Percentiles rank a stretch among this genome's conserved stretches.
These are phyloP conservation scores for Isoetes taiwanensis DNA, from an alignment of 75 land plant species.

Conservation along the genomic window DNA sequence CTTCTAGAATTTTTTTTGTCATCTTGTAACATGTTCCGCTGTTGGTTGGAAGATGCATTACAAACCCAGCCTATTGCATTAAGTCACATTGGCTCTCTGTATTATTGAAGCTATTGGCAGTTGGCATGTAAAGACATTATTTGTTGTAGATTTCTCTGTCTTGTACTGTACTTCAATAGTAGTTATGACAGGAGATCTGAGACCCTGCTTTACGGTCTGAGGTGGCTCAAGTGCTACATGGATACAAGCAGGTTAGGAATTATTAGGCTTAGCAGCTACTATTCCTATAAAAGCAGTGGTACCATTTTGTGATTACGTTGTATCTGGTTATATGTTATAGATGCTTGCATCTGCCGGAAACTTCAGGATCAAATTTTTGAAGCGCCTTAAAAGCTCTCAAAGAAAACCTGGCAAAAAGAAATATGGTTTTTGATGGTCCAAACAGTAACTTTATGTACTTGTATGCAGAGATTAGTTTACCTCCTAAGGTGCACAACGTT, in stretches of 20 bases:
- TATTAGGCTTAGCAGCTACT: neutral
- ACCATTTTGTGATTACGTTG: neutral
- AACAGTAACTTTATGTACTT: too few relatives aligned
- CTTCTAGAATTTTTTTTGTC: neutral
- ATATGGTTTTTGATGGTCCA: too few relatives aligned
- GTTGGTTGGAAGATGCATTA: neutral
- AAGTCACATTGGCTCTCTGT: slow-evolving; percentile 52
- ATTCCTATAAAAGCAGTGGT: neutral
- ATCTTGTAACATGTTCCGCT: neutral
- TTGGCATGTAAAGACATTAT: slow-evolving; percentile 64
- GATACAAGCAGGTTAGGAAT: slow-evolving; percentile 73
- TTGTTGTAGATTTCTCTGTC: neutral
- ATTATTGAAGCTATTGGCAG: slow-evolving; percentile 73
- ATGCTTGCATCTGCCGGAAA: too few relatives aligned
- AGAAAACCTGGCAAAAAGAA: too few relatives aligned
- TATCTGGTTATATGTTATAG: neutral
- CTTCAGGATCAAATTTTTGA: too few relatives aligned
- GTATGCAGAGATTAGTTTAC: too few relatives aligned
- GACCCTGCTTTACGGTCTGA: slow-evolving; percentile 72
- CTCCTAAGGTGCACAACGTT: too few relatives aligned
- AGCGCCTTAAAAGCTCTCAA: too few relatives aligned
- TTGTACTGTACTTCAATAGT: neutral
- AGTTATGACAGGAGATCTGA: slow-evolving; percentile 57
- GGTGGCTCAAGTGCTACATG: slow-evolving; percentile 71
- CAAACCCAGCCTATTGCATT: slow-evolving; percentile 73